These are phyloP conservation scores for Neurospora intermedia DNA, from an alignment of 495 filamentous ascomycete genomes.

Conservation along the genomic window DNA sequence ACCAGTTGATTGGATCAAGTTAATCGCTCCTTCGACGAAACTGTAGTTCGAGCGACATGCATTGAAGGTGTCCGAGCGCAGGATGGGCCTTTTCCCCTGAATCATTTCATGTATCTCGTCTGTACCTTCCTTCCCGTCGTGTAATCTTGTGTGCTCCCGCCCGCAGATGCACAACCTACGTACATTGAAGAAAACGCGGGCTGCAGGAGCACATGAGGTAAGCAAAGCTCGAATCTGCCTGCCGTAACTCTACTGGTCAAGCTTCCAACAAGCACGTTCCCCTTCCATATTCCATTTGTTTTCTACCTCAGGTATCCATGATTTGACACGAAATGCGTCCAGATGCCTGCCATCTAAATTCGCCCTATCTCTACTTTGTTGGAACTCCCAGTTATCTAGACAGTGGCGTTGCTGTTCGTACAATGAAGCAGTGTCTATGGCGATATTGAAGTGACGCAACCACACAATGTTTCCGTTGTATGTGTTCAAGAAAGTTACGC, in stretches of 20 bases:
- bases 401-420: neutral
- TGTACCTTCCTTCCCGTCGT: neutral
- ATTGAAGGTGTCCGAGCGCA: neutral
- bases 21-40: neutral
- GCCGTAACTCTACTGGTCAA: neutral
- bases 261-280: neutral
- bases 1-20: neutral
- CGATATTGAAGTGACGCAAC: constrained; percentile 1
- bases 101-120: neutral
- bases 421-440: neutral
- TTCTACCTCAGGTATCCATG: neutral
- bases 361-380: neutral
- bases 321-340: neutral
- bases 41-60: neutral
- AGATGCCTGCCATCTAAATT: neutral
- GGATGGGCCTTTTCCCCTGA: neutral
- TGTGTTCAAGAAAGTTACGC: neutral
- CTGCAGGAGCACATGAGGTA: neutral
- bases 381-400: neutral
- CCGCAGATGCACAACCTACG: neutral
- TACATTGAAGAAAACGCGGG: neutral
- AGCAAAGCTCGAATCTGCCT: neutral
- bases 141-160: neutral
- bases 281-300: neutral
- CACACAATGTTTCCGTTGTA: neutral